phyloP scores from a whole-genome alignment of 495 filamentous ascomycete genomes.

The Lophium mytilinum region DNA sequence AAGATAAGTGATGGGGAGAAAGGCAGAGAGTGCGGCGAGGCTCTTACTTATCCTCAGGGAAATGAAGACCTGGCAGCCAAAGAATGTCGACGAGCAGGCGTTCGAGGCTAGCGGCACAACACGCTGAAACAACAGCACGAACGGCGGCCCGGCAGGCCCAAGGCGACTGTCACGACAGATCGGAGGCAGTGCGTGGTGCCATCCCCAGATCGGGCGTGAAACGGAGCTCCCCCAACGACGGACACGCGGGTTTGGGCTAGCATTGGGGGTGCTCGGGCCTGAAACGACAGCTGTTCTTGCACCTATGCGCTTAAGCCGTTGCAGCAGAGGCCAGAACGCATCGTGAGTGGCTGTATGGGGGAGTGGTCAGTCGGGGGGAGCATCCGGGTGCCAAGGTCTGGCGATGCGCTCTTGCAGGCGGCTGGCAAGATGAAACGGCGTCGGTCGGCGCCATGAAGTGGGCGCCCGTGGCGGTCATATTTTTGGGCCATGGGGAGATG shows the following conservation, averaged over 20 bases:
- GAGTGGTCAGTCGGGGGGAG: slow-evolving; percentile 9
- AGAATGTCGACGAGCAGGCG: slow-evolving; percentile 14
- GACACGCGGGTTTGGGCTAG: too few species aligned
- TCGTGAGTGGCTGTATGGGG: slow-evolving; percentile 16
- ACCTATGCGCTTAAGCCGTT: not conserved
- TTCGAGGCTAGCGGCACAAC: slow-evolving; percentile 17
- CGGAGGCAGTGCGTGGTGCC: not conserved
- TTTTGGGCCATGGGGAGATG: not conserved
- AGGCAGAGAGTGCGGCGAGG: slow-evolving; percentile 22
- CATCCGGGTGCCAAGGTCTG: not conserved
- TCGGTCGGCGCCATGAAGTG: not conserved
- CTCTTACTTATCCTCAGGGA: slow-evolving; percentile 21
- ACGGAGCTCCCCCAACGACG: not conserved
- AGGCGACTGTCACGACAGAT: slow-evolving; percentile 13
- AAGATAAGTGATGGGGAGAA: slow-evolving; percentile 2
- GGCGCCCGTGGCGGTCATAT: not conserved
- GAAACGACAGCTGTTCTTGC: slow-evolving; percentile 1
- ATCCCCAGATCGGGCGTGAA: not conserved
- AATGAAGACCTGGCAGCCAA: slow-evolving; percentile 15
- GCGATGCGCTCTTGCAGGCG: not conserved
- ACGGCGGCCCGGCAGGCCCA: slow-evolving; percentile 4
- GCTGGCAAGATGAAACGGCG: slow-evolving; percentile 1
- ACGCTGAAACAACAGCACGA: slow-evolving; percentile 21
- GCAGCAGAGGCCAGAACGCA: not conserved
- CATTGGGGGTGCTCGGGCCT: not conserved